phyloP scores from a whole-genome alignment of 2,329 filamentous ascomycete species.

The Claviceps africana region DNA sequence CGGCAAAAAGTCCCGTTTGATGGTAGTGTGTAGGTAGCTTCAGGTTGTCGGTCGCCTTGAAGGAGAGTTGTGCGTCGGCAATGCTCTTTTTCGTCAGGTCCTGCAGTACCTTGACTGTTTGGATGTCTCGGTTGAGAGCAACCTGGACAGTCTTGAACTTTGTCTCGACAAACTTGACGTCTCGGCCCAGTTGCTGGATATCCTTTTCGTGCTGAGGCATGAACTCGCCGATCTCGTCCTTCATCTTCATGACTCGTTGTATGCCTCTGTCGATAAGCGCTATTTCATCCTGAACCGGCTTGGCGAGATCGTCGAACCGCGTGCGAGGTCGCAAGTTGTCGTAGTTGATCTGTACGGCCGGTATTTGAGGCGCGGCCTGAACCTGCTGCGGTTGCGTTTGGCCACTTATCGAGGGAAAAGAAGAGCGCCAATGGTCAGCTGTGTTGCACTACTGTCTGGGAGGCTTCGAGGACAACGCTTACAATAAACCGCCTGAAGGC shows the following conservation, averaged over 20 bases:
- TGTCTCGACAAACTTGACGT: conserved; percentile 35
- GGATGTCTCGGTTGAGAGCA: conserved; percentile 40
- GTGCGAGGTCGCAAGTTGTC: conserved; percentile 72
- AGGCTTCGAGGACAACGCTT: conserved; percentile 5
- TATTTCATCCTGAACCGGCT: conserved; percentile 67
- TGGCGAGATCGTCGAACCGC: conserved; percentile 78
- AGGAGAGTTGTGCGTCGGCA: conserved; percentile 55
- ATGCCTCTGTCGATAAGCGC: conserved; percentile 68
- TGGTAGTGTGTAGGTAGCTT: conserved; percentile 50
- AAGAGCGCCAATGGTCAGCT: not conserved
- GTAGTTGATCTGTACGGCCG: conserved; percentile 66
- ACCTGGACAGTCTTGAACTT: conserved; percentile 31
- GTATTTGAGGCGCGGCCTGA: conserved; percentile 37
- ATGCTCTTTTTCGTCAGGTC: conserved; percentile 45
- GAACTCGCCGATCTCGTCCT: conserved; percentile 60
- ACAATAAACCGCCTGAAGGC: conserved; percentile 20
- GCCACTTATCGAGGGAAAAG: conserved; percentile 10
- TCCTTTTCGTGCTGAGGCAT: conserved; percentile 40
- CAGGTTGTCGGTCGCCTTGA: conserved; percentile 61
- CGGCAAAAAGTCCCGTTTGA: conserved; percentile 30
- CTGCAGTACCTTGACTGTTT: conserved; percentile 51
- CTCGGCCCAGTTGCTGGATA: conserved; percentile 31
- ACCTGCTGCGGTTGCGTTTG: conserved; percentile 17
- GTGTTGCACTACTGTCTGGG: not conserved
- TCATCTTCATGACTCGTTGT: conserved; percentile 62